Evolutionary conservation across 352 stramenopile species (phyloP), one percentile per base, ranked within the genome.

Genomic region (Globisporangium cederbergense): DNA sequence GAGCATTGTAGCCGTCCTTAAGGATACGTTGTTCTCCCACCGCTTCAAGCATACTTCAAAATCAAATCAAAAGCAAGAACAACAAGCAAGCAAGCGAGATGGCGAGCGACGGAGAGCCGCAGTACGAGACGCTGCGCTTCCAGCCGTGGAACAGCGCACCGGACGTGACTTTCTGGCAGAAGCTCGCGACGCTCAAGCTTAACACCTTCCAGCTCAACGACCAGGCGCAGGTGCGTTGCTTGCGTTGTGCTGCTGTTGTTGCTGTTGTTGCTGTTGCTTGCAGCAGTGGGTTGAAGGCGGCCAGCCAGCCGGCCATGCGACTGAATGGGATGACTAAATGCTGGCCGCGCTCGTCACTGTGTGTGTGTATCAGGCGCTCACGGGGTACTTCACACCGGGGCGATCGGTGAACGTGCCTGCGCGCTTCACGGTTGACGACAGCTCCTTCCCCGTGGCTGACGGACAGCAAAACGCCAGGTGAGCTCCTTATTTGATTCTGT

Each of bases 91-190:
- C 25, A 28, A 28, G 25, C 25, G 25, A 28, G 25, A 63, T 63
- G 57, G 28, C 51, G 22, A 38, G 43, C 62, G 49, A 58, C 18
- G n/a, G 18, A 34, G 42, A 47, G 47, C 38, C 16, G 59, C 36
- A 68, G 20, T 83, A 67, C 69, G 61, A 76, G 51, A 65, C 83
- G 66, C 81, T 93, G 62, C 80, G 86, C 68, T 95, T 94, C 60
- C 86, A 96, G 77, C 51, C 82, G 32, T 96, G 85, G 80, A 83
- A 79, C 53, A 96, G 87, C 71, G 80, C 83, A 18, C 81, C 86
- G 13, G 83, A 96, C 63, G 82, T 90, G 45, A 78, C 79, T 14
- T 96, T 96, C 74, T 96, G 86, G 82, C 87, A 96, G 73, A 77
- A 70, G 34, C 80, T 96, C 45, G 73, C 83, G 47, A 62, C 76